Evolutionary conservation across 768 basidiomycete species (phyloP), one percentile per base, ranked within the genome.

Genomic region (Rhizopogon rudus): DNA sequence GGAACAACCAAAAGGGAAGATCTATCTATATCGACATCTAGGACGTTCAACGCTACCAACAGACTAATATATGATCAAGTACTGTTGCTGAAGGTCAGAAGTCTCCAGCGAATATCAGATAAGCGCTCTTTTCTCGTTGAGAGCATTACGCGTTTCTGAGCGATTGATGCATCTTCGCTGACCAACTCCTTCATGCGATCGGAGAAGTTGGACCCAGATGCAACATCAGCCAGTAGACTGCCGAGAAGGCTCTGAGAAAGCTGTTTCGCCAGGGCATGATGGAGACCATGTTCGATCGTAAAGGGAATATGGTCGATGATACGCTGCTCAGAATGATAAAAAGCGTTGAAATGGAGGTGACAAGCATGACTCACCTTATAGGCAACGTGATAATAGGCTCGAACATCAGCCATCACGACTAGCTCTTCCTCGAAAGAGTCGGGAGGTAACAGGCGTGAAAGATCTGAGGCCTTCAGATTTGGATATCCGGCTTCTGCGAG

Each of bases 271-370:
- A 81, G 66, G 12, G 69, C 63, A 37, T 74, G 71, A 40, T 80
- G 72, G 22, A 83, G 68, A 6, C 69, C 63, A 28, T 71, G 73
- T 54, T 82, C 78, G 33, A 82, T 81, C 42, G 68, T 71, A 7
- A 78, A 64, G 1, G 84, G 82, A 25, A 84, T 48, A 41, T 76
- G 68, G 55, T 86, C 85, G 29, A 83, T 76, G 59, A 82, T 68
- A 12, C 82, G 77, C 84, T 86, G 52, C 1, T 22, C 40, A 4
- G 17, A 31, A 35, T 25, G n/a, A 6, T 8, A 14, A 28, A 29
- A 43, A 17, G n/a, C 35, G 33, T 6, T 54, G 43, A 29, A 29
- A 49, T 8, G 1, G 0, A 13, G 54, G 10, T 9, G 3, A 20
- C 35, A 70, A 20, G 17, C 25, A 16, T 20, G 14, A 51, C 66